Percentiles rank a stretch among this genome's conserved stretches.
Evolutionary conservation across 331 rosid genomes (phyloP).

Genomic region (Spiraea crenata): DNA sequence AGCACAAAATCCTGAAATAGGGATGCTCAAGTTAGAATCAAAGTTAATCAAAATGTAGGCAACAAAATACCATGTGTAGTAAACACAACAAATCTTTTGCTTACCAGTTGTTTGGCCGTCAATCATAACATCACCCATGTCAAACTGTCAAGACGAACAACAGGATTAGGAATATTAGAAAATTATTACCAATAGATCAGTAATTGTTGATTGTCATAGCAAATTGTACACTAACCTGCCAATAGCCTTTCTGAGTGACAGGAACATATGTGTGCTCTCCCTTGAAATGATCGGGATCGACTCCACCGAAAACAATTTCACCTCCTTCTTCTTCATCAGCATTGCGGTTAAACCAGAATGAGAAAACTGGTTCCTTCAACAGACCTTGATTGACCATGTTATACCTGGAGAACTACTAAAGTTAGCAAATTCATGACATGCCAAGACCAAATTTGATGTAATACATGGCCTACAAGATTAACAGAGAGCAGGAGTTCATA

Average conservation of each 20-base stretch:
- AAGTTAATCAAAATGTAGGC: background rate
- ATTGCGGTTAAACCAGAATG: constrained; percentile 71
- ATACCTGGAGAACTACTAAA: constrained; percentile 44
- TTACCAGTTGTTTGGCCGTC: constrained; percentile 55
- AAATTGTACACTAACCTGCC: constrained; percentile 53
- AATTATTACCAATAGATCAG: background rate
- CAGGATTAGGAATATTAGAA: background rate
- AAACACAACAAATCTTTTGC: constrained; percentile 5
- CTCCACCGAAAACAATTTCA: constrained; percentile 72
- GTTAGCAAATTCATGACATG: constrained; percentile 15
- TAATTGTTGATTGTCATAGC: background rate
- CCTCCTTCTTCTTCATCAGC: constrained; percentile 62
- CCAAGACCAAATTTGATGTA: background rate
- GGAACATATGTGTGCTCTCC: constrained; percentile 72
- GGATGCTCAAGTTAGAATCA: background rate
- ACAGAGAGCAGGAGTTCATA: constrained; percentile 4
- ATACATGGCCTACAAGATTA: background rate
- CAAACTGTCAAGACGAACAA: constrained; percentile 50
- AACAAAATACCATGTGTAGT: background rate
- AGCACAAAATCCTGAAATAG: constrained; percentile 51
- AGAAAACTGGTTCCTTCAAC: constrained; percentile 60
- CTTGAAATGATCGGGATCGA: constrained; percentile 52
- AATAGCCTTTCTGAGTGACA: constrained; percentile 57
- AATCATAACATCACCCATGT: constrained; percentile 65
- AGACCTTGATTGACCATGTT: constrained; percentile 68